A percentile compares a stretch with the other conserved stretches of the same genome.
These are phyloP conservation scores for Psilocybe azurescens DNA, from an alignment of 768 basidiomycete species.

Conservation along the genomic window DNA sequence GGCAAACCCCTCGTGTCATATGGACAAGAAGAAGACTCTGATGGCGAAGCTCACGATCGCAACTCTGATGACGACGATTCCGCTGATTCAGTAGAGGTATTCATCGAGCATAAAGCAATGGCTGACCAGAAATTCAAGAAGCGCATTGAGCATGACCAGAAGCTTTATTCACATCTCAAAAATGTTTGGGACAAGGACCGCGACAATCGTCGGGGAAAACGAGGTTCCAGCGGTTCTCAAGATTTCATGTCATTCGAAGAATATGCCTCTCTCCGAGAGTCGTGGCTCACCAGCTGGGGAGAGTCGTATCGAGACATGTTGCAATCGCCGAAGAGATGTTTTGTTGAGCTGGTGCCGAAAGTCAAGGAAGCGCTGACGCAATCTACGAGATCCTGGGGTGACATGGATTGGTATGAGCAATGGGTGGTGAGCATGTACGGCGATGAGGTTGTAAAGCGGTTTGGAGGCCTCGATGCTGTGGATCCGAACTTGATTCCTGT, in stretches of 20 bases:
- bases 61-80: constrained; percentile 4
- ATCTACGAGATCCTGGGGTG: constrained; percentile 15
- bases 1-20: constrained; percentile 18
- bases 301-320: constrained; percentile 30
- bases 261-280: constrained; percentile 28
- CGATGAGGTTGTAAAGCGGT: constrained; percentile 41
- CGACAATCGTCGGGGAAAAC: neutral
- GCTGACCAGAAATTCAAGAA: constrained; percentile 27
- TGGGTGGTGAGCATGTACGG: constrained; percentile 46
- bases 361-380: neutral
- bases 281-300: constrained; percentile 29
- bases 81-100: constrained; percentile 26
- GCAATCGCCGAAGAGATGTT: neutral
- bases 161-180: constrained; percentile 28
- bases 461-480: constrained; percentile 43
- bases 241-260: constrained; percentile 35
- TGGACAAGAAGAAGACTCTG: neutral
- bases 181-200: constrained; percentile 29
- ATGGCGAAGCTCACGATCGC: neutral
- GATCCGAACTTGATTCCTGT: constrained; percentile 45
- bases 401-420: constrained; percentile 30
- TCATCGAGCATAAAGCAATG: constrained; percentile 32
- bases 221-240: neutral
- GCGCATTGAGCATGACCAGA: constrained; percentile 27
- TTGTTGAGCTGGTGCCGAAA: neutral